Evolutionary conservation across 169 alveolate genomes (phyloP).

Genomic region (Gregarina niphandrodes): DNA sequence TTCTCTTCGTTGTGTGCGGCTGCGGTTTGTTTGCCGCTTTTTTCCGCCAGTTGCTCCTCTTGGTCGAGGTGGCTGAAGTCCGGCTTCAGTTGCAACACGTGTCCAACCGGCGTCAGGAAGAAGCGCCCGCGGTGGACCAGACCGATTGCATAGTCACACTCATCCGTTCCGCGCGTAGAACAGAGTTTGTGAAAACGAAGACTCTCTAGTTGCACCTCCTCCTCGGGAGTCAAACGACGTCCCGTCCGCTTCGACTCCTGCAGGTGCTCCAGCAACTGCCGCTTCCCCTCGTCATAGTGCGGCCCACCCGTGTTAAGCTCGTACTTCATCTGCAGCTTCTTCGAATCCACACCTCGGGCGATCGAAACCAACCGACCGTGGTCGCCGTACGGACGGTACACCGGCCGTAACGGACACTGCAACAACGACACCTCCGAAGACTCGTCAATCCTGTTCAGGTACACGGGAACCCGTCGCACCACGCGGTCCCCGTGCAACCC

Average conservation of each 20-base stretch:
- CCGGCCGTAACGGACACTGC: slow-evolving; percentile 10
- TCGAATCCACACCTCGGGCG: not conserved
- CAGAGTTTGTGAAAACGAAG: too few relatives aligned
- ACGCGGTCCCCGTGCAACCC: too few relatives aligned
- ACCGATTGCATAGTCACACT: slow-evolving; percentile 8
- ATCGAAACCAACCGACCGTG: slow-evolving; percentile 7
- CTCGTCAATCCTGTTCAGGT: slow-evolving; percentile 1
- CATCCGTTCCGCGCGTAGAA: too few relatives aligned
- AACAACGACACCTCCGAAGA: slow-evolving; percentile 1
- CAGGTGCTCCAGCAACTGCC: too few relatives aligned
- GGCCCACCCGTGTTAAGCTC: slow-evolving; percentile 1
- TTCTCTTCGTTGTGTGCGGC: too few relatives aligned
- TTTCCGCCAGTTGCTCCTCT: not conserved
- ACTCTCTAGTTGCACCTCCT: too few relatives aligned
- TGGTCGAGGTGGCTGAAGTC: slow-evolving; percentile 1
- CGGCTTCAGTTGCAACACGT: slow-evolving; percentile 4
- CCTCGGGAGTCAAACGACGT: too few relatives aligned
- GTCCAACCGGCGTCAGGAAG: slow-evolving; percentile 3
- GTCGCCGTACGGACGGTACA: slow-evolving; percentile 10
- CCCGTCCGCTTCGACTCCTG: too few relatives aligned
- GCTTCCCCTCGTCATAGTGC: too few relatives aligned
- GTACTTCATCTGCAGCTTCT: slow-evolving; percentile 2
- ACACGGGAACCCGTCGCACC: slow-evolving; percentile 7
- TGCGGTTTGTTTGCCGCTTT: too few relatives aligned
- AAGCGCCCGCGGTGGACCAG: slow-evolving; percentile 1